These are phyloP conservation scores for Pleurozium schreberi DNA, from an alignment of 225 moss, liverwort and hornwort genomes.

Conservation along the genomic window DNA sequence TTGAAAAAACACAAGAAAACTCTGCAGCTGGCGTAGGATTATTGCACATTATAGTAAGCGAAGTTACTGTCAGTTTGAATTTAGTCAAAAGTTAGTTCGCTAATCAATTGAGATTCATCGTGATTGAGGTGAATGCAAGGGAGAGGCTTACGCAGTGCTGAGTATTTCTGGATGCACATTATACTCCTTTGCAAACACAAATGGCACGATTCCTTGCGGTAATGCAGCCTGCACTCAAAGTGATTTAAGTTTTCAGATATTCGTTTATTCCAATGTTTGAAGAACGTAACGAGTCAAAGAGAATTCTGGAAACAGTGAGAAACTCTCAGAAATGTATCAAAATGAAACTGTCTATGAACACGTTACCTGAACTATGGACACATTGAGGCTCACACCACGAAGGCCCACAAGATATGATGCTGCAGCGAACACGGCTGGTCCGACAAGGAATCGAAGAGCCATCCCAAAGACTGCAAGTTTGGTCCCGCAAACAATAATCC, in stretches of 20 bases:
- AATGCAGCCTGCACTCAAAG: constrained; percentile 70
- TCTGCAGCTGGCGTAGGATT: background rate
- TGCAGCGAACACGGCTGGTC: constrained; percentile 92
- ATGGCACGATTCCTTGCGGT: constrained; percentile 95
- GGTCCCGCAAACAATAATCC: constrained; percentile 77
- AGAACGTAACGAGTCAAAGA: background rate
- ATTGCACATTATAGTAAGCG: background rate
- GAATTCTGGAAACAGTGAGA: background rate
- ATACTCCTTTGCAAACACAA: constrained; percentile 97
- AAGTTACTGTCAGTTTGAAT: background rate
- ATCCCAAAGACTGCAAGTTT: constrained; percentile 49
- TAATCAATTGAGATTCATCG: background rate
- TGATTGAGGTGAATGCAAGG: background rate
- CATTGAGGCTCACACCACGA: constrained; percentile 61
- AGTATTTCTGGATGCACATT: constrained; percentile 89
- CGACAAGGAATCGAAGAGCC: constrained; percentile 72
- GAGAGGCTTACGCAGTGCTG: constrained; percentile 66
- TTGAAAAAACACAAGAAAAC: background rate
- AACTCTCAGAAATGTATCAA: background rate
- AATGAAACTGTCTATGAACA: background rate
- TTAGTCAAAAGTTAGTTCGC: background rate
- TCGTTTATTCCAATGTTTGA: background rate
- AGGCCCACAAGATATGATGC: constrained; percentile 71
- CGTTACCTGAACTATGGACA: constrained; percentile 81
- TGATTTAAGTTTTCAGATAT: background rate